phyloP scores from a whole-genome alignment of 768 basidiomycete species.

The Omphalotus guepiniiformis region DNA sequence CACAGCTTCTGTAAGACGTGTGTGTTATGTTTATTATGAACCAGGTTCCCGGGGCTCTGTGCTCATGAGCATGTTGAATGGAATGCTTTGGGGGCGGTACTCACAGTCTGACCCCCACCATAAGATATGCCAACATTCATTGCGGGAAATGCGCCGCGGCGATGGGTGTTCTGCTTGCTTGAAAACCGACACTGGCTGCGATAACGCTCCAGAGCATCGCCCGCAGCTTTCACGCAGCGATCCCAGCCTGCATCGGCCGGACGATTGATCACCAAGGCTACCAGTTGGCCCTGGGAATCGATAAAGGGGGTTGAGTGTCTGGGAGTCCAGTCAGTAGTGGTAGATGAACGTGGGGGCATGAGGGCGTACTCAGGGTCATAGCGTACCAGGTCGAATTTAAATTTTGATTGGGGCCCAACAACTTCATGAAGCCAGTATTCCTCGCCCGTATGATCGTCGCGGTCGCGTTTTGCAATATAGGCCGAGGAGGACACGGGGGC shows the following conservation, averaged over 20 bases:
- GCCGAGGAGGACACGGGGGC: background rate
- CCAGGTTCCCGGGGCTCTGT: slow-evolving; percentile 11
- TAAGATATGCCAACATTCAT: slow-evolving; percentile 20
- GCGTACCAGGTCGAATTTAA: background rate
- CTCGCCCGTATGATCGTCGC: background rate
- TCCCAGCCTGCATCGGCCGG: slow-evolving; percentile 12
- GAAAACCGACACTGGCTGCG: slow-evolving; percentile 1
- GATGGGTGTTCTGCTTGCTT: slow-evolving; percentile 8
- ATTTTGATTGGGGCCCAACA: background rate
- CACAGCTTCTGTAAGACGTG: background rate
- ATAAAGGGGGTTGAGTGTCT: background rate
- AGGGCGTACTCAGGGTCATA: background rate
- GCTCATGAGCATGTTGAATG: too few relatives aligned
- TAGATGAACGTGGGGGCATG: background rate
- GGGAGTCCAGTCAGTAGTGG: background rate
- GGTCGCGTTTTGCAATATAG: background rate
- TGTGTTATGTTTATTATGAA: background rate
- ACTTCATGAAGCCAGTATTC: background rate
- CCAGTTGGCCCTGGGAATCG: background rate
- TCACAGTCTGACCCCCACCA: slow-evolving; percentile 22
- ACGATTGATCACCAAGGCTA: slow-evolving; percentile 9
- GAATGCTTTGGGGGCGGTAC: too few relatives aligned
- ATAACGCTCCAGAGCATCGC: background rate
- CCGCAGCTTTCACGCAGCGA: slow-evolving; percentile 1
- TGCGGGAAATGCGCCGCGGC: slow-evolving; percentile 18